Conservation (phyloP, 306 rosid species). For the Albizia julibrissin region DNA sequence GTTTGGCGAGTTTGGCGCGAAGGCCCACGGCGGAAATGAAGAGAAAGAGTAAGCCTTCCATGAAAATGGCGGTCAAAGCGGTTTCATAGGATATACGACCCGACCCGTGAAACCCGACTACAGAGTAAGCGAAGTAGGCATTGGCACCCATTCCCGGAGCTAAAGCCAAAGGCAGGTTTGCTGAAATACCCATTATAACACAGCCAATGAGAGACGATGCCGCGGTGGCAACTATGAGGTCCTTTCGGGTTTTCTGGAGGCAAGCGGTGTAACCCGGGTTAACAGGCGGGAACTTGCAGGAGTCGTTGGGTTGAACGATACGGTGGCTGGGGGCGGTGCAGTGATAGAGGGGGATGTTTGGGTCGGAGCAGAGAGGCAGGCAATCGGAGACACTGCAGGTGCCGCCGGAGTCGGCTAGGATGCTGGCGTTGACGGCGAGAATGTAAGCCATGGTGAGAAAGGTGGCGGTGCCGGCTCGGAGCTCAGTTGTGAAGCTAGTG, state of each 20-base stretch:
- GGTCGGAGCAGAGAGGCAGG: constrained; percentile 61
- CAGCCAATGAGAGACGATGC: constrained; percentile 75
- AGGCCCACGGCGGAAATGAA: constrained; percentile 66
- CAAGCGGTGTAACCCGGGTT: constrained; percentile 75
- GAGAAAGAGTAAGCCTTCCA: constrained; percentile 72
- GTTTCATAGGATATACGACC: constrained; percentile 59
- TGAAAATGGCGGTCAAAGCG: constrained; percentile 72
- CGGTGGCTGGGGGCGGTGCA: constrained; percentile 44
- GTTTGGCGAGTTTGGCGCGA: constrained; percentile 72
- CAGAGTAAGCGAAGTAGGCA: constrained; percentile 88
- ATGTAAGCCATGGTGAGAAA: constrained; percentile 97
- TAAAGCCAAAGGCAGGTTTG: constrained; percentile 77
- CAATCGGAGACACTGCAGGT: constrained; percentile 73
- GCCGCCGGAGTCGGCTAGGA: constrained; percentile 81
- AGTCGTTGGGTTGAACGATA: constrained; percentile 45
- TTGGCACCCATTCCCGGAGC: constrained; percentile 97
- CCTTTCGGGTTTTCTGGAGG: constrained; percentile 57
- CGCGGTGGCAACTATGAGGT: constrained; percentile 79
- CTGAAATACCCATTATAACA: constrained; percentile 72
- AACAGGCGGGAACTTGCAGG: constrained; percentile 80
- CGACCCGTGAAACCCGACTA: constrained; percentile 92
- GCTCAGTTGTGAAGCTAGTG: constrained; percentile 82
- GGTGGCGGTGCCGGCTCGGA: constrained; percentile 87
- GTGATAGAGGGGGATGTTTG: constrained; percentile 23
- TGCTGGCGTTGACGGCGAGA: constrained; percentile 87